phyloP scores from a whole-genome alignment of 345 rosid species.

The Sisymbrium irio region DNA sequence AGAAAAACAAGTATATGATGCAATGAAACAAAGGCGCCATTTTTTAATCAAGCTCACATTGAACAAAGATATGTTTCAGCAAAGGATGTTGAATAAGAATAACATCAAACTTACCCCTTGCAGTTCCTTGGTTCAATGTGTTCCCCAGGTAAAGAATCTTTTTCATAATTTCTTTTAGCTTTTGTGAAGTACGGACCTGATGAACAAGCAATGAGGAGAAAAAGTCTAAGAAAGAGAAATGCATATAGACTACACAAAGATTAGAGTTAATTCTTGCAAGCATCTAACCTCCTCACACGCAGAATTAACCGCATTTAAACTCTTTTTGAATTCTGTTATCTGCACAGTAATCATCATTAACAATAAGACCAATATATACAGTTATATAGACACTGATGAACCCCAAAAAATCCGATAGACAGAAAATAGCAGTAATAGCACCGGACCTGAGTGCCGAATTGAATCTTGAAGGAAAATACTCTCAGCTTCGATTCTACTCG shows the following conservation, averaged over 20 bases:
- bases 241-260: constrained; percentile 12
- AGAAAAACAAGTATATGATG: constrained; percentile 13
- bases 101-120: constrained; percentile 63
- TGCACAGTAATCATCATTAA: constrained; percentile 31
- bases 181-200: constrained; percentile 81
- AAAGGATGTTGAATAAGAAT: not conserved
- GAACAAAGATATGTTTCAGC: not conserved
- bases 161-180: constrained; percentile 94
- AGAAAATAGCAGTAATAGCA: constrained; percentile 29
- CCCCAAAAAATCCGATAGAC: constrained; percentile 12
- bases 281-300: constrained; percentile 82
- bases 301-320: constrained; percentile 78
- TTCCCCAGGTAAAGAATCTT: constrained; percentile 90
- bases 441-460: constrained; percentile 90
- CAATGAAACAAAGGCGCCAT: not conserved
- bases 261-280: constrained; percentile 15
- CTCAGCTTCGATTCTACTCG: constrained; percentile 94
- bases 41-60: constrained; percentile 5
- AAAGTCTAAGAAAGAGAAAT: constrained; percentile 8
- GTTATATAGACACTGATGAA: not conserved
- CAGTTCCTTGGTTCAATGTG: constrained; percentile 94
- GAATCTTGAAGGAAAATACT: constrained; percentile 97
- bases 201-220: constrained; percentile 13
- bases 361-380: constrained; percentile 7
- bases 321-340: constrained; percentile 84